A percentile compares a stretch with the other conserved stretches of the same genome.
Evolutionary conservation across 305 asterid genomes (phyloP).

Genomic region (Fraxinus xanthoxyloides): DNA sequence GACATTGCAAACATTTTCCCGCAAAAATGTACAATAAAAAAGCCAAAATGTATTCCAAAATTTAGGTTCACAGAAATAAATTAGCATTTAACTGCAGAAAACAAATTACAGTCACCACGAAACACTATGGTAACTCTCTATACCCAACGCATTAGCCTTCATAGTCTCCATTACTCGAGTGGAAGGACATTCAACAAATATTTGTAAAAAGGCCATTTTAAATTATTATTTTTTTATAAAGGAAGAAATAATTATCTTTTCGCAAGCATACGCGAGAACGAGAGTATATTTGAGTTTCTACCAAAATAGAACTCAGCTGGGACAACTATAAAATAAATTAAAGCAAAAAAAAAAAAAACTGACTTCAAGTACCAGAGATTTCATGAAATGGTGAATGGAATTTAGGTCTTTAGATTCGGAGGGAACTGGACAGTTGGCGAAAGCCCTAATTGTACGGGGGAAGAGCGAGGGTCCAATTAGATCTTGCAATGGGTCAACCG

Average conservation of each 20-base stretch:
- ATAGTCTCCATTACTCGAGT: background rate
- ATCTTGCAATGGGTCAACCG: slow-evolving; percentile 51
- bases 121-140: slow-evolving; percentile 3
- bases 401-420: slow-evolving; percentile 48
- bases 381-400: slow-evolving; percentile 61
- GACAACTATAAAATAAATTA: background rate
- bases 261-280: background rate
- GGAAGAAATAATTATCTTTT: background rate
- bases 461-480: slow-evolving; percentile 49
- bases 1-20: background rate
- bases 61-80: background rate
- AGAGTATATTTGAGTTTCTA: background rate
- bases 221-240: background rate
- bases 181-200: background rate
- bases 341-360: no score
- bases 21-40: background rate
- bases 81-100: background rate
- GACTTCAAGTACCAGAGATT: slow-evolving; percentile 48
- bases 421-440: slow-evolving; percentile 32
- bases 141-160: background rate
- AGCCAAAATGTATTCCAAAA: background rate
- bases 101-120: background rate
- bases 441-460: slow-evolving; percentile 58
- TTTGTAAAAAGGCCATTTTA: background rate
- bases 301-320: slow-evolving; percentile 26